These are phyloP conservation scores for Candida pseudoglaebosa DNA, from an alignment of 805 yeast species.

Conservation along the genomic window DNA sequence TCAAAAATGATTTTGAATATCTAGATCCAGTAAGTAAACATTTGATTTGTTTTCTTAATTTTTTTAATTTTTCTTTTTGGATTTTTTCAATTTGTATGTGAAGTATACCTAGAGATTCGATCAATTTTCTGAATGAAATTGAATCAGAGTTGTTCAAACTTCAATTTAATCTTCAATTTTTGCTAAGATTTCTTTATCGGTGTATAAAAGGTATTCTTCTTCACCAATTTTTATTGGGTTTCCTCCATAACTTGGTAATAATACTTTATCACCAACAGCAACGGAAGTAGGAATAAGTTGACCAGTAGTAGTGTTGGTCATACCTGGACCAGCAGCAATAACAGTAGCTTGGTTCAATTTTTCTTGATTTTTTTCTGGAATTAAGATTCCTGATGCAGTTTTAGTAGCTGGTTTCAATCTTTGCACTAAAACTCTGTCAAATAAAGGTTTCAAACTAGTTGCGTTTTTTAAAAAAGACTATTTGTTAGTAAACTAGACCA, in stretches of 20 bases:
- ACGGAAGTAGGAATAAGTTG: conserved; percentile 69
- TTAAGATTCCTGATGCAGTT: conserved; percentile 88
- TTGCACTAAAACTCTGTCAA: conserved; percentile 95
- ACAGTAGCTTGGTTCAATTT: conserved; percentile 91
- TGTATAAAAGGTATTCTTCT: conserved; percentile 76
- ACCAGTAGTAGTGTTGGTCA: conserved; percentile 66
- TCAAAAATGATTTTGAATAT: too few species aligned
- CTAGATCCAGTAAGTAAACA: too few species aligned
- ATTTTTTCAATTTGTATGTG: too few species aligned
- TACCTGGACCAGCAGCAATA: conserved; percentile 94
- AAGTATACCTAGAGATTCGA: too few species aligned
- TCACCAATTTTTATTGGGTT: conserved; percentile 82
- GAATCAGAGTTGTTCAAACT: too few species aligned
- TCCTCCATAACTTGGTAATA: conserved; percentile 95
- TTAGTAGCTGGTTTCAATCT: conserved; percentile 86
- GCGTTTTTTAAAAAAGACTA: conserved; percentile 70
- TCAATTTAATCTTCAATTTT: conserved; percentile 52
- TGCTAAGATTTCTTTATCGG: conserved; percentile 94
- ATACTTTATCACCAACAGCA: conserved; percentile 85
- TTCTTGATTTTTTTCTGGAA: conserved; percentile 94
- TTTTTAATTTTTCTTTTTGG: too few species aligned
- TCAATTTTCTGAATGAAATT: too few species aligned
- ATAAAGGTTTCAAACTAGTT: conserved; percentile 83
- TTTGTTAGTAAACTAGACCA: conserved; percentile 10
- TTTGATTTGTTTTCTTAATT: too few species aligned